phyloP scores from a whole-genome alignment of 108 stramenopile species.

The Skeletonema menzelii region DNA sequence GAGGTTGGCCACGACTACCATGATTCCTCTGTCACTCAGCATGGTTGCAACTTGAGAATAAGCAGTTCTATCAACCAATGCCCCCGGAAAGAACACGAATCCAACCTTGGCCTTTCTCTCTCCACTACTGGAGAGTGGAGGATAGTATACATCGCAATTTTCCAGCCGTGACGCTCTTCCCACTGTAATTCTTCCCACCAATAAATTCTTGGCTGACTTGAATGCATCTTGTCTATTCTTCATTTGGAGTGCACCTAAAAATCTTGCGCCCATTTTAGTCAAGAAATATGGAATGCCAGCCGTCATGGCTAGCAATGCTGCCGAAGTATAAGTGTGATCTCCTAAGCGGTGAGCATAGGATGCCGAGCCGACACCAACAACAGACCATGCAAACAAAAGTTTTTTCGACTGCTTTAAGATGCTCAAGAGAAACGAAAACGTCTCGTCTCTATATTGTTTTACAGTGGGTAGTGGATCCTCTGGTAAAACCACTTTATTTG shows the following conservation, averaged over 20 bases:
- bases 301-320: conserved; percentile 3
- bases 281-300: conserved; percentile 31
- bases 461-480: conserved; percentile 6
- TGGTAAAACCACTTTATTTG: neutral
- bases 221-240: conserved; percentile 50
- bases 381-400: neutral
- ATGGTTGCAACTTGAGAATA: conserved; percentile 57
- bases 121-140: neutral
- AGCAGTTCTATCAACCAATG: conserved; percentile 61
- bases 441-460: neutral
- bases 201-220: conserved; percentile 43
- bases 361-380: neutral
- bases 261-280: neutral
- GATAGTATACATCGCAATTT: conserved; percentile 57
- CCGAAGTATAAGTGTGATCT: neutral
- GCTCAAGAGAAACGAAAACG: neutral
- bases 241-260: conserved; percentile 6
- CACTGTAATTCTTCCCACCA: conserved; percentile 30
- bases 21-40: conserved; percentile 57
- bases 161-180: conserved; percentile 49
- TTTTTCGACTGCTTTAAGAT: neutral
- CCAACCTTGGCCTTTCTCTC: conserved; percentile 32
- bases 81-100: conserved; percentile 63
- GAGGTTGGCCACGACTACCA: conserved; percentile 52
- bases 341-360: neutral